phyloP scores from a whole-genome alignment of 2,329 filamentous ascomycete genomes.

The Fusarium sp. region DNA sequence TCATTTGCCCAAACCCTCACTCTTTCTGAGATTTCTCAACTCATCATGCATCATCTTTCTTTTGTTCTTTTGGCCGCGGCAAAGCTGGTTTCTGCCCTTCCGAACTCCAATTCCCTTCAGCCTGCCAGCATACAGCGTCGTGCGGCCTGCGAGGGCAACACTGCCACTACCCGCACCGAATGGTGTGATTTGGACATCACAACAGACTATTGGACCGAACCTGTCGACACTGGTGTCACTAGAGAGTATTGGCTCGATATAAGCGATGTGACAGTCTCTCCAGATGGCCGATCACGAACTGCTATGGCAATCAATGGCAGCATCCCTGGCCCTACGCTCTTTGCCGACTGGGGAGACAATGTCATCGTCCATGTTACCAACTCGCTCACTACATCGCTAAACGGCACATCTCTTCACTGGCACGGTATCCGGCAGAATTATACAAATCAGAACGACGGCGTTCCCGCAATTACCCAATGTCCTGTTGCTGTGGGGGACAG shows the following conservation, averaged over 20 bases:
- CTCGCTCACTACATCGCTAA: constrained; percentile 52
- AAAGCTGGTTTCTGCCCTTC: background rate
- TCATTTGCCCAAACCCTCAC: background rate
- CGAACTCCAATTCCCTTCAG: background rate
- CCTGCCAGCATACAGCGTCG: background rate
- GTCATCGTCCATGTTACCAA: constrained; percentile 69
- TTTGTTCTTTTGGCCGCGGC: background rate
- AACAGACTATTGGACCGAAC: constrained; percentile 58
- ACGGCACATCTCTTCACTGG: constrained; percentile 69
- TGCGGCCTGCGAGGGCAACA: constrained; percentile 37
- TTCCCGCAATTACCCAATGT: constrained; percentile 66
- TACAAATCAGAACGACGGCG: constrained; percentile 70
- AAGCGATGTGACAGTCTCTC: constrained; percentile 54
- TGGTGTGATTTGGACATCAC: constrained; percentile 64
- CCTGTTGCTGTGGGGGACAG: constrained; percentile 63
- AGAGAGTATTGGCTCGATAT: constrained; percentile 62
- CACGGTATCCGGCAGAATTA: constrained; percentile 72
- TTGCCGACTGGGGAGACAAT: constrained; percentile 63
- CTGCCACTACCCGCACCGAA: constrained; percentile 46
- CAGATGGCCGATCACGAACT: constrained; percentile 59
- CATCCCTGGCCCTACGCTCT: constrained; percentile 70
- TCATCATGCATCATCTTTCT: background rate
- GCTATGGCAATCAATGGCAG: constrained; percentile 66
- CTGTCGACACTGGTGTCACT: constrained; percentile 62
- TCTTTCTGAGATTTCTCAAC: background rate